Evolutionary conservation across 768 basidiomycete genomes (phyloP), one percentile per base, ranked within the genome.

Genomic region (Dentipellis sp.): DNA sequence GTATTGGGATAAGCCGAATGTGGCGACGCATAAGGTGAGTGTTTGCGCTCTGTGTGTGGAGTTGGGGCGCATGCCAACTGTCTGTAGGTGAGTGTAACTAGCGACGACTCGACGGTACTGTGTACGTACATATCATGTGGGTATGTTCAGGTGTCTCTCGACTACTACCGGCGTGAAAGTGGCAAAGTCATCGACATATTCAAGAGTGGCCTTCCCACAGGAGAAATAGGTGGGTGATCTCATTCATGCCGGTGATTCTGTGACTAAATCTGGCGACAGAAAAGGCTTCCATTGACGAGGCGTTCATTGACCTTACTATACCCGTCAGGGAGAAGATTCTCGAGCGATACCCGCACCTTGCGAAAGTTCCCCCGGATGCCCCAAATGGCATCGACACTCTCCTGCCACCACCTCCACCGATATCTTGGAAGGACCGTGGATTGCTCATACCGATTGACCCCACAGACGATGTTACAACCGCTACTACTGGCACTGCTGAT

Each of bases 251-350:
- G 22, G 22, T 8, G 3, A 5, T 50, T n/a, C 7, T 9, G 12
- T 14, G 12, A 39, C 35, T 56, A 49, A 49, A 10, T 22, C 17
- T 7, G 47, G 29, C 14, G 34, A 10, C 67, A 94, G 95, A 99
- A 71, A 97, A 94, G 67, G 97, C 97, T 21, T 95, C 92, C 0
- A 97, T 98, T 37, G 97, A 98, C 64, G 97, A 99, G 66, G 93
- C 91, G 0, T 99, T 94, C 69, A 82, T 98, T 56, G 95, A 98
- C 68, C 80, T 98, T 55, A 90, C 93, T 3, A 77, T 77, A 9
- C 85, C 87, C 36, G 83, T 92, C n/a, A 83, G 90, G 38, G 80
- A 85, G 56, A 72, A 79, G 47, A 70, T 99, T 1, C 72, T 98
- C 2, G 76, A 80, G 50, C 75, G 82, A 42, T 91, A 86, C 64